A percentile compares a stretch with the other conserved stretches of the same genome.
phyloP scores from a whole-genome alignment of 2,329 filamentous ascomycete species.

The Penicillium vulpinum region DNA sequence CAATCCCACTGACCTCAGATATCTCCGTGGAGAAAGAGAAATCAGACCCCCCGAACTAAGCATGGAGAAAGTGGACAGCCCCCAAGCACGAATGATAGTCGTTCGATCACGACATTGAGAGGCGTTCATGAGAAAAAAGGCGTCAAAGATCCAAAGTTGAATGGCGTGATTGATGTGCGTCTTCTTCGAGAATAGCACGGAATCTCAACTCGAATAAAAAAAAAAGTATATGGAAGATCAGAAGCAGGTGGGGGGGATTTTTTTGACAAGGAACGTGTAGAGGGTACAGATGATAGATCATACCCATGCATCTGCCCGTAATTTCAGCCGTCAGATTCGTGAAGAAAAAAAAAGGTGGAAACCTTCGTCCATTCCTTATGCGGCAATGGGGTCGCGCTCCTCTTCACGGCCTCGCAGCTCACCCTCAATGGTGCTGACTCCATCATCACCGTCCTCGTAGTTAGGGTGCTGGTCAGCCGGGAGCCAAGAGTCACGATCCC shows the following conservation, averaged over 20 bases:
- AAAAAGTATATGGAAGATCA: not conserved
- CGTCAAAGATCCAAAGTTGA: not conserved
- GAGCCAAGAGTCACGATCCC: constrained; percentile 78
- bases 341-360: not conserved
- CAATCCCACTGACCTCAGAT: not conserved
- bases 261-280: not conserved
- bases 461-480: constrained; percentile 62
- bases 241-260: not conserved
- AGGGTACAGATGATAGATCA: not conserved
- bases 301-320: not conserved
- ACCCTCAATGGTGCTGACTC: constrained; percentile 34
- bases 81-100: constrained; percentile 16
- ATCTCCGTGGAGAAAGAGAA: not conserved
- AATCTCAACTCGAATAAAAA: not conserved
- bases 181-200: not conserved
- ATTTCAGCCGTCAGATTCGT: constrained; percentile 17
- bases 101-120: constrained; percentile 18
- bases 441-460: constrained; percentile 48
- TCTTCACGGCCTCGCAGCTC: constrained; percentile 40
- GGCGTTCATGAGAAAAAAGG: not conserved
- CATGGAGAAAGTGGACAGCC: constrained; percentile 1
- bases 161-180: constrained; percentile 2
- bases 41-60: constrained; percentile 1
- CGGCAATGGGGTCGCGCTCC: constrained; percentile 34
- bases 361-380: constrained; percentile 8